Percentiles rank a stretch among this genome's conserved stretches.
Conservation (phyloP, 2,329 filamentous ascomycete species). For the Raffaelea arxii region DNA sequence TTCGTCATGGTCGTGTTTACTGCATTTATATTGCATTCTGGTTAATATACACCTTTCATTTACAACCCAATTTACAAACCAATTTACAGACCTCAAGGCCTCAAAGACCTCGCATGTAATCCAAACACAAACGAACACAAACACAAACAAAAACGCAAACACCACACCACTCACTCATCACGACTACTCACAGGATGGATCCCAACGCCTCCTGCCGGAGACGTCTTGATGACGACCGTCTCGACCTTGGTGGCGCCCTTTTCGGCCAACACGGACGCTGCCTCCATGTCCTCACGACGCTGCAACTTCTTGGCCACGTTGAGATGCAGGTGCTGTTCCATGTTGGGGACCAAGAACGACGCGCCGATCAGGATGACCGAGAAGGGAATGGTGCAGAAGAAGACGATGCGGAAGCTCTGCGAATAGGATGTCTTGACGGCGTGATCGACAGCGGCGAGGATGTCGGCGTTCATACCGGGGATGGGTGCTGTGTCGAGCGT, state of each 20-base stretch:
- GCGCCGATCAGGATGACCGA: conserved; percentile 27
- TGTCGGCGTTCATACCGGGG: conserved; percentile 22
- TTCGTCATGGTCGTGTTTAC: no score
- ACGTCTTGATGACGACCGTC: background rate
- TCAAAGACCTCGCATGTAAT: no score
- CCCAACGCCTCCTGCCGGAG: background rate
- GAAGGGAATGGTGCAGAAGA: conserved; percentile 28
- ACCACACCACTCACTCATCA: no score
- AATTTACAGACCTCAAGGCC: no score
- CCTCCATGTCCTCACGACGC: conserved; percentile 5
- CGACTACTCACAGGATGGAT: no score
- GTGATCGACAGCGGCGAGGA: conserved; percentile 21
- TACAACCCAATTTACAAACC: no score
- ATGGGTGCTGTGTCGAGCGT: conserved; percentile 21
- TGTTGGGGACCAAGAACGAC: conserved; percentile 28
- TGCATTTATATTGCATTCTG: no score
- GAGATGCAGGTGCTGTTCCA: conserved; percentile 30
- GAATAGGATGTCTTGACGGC: conserved; percentile 31
- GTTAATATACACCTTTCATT: no score
- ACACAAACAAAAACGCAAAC: background rate
- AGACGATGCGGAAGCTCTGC: conserved; percentile 33
- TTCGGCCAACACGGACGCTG: background rate
- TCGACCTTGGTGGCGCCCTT: background rate
- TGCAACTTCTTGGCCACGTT: conserved; percentile 34
- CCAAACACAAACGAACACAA: background rate